Conservation (phyloP, 495 filamentous ascomycete genomes). For the Penicillium cinerascens region DNA sequence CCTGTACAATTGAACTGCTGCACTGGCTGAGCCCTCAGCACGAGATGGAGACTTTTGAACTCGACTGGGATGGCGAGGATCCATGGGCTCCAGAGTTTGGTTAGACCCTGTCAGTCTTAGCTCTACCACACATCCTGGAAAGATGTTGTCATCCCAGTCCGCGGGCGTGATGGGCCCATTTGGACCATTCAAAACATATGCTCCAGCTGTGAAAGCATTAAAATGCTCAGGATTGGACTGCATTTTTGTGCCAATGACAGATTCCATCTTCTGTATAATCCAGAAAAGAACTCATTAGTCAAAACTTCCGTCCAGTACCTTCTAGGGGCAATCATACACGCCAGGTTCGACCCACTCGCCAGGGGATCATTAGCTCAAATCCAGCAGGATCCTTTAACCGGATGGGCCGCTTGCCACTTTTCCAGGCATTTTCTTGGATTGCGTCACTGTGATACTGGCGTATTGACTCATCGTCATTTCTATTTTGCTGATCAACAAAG, state of each 20-base stretch:
- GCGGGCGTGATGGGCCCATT: neutral
- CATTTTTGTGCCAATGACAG: constrained; percentile 3
- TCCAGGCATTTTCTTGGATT: neutral
- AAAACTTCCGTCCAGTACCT: neutral
- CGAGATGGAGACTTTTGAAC: neutral
- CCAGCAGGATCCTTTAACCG: constrained; percentile 1
- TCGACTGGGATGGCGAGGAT: neutral
- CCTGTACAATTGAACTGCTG: neutral
- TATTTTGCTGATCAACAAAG: neutral
- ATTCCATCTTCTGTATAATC: neutral
- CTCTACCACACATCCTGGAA: neutral
- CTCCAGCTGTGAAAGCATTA: neutral
- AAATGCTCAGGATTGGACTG: neutral
- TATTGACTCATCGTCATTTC: neutral
- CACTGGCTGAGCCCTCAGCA: neutral
- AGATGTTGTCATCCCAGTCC: constrained; percentile 2
- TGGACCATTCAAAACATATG: neutral
- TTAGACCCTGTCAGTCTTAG: neutral
- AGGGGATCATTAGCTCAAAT: constrained; percentile 2
- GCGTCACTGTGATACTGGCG: neutral
- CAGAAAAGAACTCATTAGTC: neutral
- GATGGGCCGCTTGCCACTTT: neutral
- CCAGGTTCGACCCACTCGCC: constrained; percentile 1
- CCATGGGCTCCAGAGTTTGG: neutral
- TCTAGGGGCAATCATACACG: neutral